Evolutionary conservation across 352 stramenopile species (phyloP).

Genomic region (Phytopythium montanum): DNA sequence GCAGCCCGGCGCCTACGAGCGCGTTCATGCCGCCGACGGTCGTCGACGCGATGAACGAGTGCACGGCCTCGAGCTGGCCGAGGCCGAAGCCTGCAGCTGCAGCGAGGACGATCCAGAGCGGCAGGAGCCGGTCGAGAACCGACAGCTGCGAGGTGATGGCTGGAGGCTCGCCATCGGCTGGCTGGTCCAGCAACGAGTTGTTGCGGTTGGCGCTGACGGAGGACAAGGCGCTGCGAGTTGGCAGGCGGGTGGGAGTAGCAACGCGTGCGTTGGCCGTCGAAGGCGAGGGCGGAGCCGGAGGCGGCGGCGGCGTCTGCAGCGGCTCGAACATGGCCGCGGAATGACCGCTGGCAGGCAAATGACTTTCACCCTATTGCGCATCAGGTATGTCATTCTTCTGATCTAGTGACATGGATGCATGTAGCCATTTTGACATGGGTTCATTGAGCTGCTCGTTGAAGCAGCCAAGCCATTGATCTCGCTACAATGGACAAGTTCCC

Average conservation of each 20-base stretch:
- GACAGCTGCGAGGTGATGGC: conserved; percentile 21
- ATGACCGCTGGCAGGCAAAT: not conserved
- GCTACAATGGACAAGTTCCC: too few species aligned
- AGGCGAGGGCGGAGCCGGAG: not conserved
- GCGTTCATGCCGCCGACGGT: conserved; percentile 46
- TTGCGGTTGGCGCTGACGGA: not conserved
- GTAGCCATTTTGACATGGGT: too few species aligned
- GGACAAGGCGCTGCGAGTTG: not conserved
- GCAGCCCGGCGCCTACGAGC: conserved; percentile 44
- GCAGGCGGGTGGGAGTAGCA: not conserved
- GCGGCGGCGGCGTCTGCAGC: not conserved
- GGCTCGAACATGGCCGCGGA: not conserved
- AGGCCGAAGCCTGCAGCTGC: conserved; percentile 35
- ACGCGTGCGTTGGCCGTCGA: not conserved
- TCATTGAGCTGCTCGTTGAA: too few species aligned
- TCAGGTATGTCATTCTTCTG: not conserved
- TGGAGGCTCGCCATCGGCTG: not conserved
- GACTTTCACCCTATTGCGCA: not conserved
- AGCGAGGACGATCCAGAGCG: conserved; percentile 58
- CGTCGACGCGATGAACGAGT: conserved; percentile 41
- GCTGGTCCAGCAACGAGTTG: not conserved
- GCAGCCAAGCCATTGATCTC: too few species aligned
- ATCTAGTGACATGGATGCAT: not conserved
- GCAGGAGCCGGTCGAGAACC: conserved; percentile 47
- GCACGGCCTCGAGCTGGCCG: conserved; percentile 34